Evolutionary conservation across 1,284 basidiomycete genomes (phyloP).

Genomic region (Xanthoconium separans): DNA sequence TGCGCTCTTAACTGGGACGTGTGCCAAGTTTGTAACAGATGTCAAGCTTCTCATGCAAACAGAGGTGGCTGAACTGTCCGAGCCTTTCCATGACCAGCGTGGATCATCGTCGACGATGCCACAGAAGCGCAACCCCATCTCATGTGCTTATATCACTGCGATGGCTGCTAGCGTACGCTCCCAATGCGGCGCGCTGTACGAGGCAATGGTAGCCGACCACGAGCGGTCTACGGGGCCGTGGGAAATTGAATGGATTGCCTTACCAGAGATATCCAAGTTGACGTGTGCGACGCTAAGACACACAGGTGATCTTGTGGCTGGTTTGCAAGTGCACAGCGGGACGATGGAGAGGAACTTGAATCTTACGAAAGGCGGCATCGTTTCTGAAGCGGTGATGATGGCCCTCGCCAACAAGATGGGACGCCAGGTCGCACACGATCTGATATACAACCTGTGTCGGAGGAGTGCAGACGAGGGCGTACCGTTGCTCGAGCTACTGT

Average conservation of each 20-base stretch:
- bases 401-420: slow-evolving; percentile 39
- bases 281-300: slow-evolving; percentile 40
- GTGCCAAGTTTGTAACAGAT: slow-evolving; percentile 44
- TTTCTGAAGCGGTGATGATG: slow-evolving; percentile 49
- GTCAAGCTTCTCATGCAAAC: slow-evolving; percentile 47
- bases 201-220: slow-evolving; percentile 47
- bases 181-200: slow-evolving; percentile 38
- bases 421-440: slow-evolving; percentile 42
- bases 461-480: slow-evolving; percentile 25
- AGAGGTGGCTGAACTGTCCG: slow-evolving; percentile 42
- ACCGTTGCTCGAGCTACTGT: slow-evolving; percentile 35
- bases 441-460: slow-evolving; percentile 43
- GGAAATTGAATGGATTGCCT: slow-evolving; percentile 47
- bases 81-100: slow-evolving; percentile 41
- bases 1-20: slow-evolving; percentile 41
- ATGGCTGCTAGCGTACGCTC: slow-evolving; percentile 41
- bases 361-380: slow-evolving; percentile 38
- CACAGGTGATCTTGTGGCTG: slow-evolving; percentile 34
- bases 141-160: slow-evolving; percentile 42
- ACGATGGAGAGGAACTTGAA: slow-evolving; percentile 41
- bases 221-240: slow-evolving; percentile 47
- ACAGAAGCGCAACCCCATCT: slow-evolving; percentile 46
- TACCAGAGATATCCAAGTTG: slow-evolving; percentile 43
- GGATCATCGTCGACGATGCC: slow-evolving; percentile 48
- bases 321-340: slow-evolving; percentile 39